phyloP scores from a whole-genome alignment of 164 flowering plant species.

The Liquidambar formosana region DNA sequence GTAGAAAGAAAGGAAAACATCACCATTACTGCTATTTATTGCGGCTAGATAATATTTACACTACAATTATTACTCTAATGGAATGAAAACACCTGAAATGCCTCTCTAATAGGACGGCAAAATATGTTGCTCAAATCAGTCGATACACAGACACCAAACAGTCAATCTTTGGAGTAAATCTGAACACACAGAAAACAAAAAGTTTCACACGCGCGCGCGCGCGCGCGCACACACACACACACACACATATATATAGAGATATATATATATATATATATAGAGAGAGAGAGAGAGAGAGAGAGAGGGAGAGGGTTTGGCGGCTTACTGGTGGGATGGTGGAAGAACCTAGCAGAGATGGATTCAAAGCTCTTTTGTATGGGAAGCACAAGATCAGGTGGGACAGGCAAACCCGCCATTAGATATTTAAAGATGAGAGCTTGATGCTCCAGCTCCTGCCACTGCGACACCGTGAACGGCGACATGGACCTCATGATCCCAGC shows the following conservation, averaged over 20 bases:
- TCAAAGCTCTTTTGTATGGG: constrained; percentile 51
- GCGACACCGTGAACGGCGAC: constrained; percentile 46
- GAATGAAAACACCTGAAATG: too few species aligned
- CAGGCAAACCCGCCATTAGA: constrained; percentile 46
- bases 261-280: too few species aligned
- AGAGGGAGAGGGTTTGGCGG: constrained; percentile 3
- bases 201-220: too few species aligned
- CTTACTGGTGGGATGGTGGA: constrained; percentile 45
- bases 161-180: background rate
- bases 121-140: background rate
- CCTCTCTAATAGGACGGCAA: background rate
- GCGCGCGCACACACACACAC: too few species aligned
- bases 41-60: too few species aligned
- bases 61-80: too few species aligned
- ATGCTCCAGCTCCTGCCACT: constrained; percentile 54
- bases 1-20: too few species aligned
- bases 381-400: constrained; percentile 52
- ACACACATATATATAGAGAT: too few species aligned
- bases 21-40: too few species aligned
- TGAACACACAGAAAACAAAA: constrained; percentile 1
- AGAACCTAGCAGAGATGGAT: constrained; percentile 44
- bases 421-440: constrained; percentile 52
- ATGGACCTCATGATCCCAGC: constrained; percentile 12
- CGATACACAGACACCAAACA: background rate
- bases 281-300: background rate